Evolutionary conservation across 2,329 filamentous ascomycete species (phyloP), one percentile per base, ranked within the genome.

Genomic region (Tolypocladium endophyticum): DNA sequence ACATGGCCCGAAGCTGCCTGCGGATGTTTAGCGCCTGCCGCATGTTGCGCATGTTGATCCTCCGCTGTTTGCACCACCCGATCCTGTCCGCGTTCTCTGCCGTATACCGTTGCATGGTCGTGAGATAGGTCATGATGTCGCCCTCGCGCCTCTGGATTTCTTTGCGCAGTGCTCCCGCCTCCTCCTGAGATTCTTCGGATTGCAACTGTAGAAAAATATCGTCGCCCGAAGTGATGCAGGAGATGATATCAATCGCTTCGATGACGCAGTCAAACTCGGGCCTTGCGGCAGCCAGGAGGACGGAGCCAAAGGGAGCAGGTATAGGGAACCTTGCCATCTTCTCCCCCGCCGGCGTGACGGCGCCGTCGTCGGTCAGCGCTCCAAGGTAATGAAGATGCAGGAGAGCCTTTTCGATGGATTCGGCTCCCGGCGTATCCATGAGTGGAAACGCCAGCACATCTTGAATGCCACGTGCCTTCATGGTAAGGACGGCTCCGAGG

Each of bases 391-490:
- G 84, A 0, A 99, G 81, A 58, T 94, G 89, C 7, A 94, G 73
- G 1, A 97, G 77, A 0, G 92, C 92, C 65, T 91, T 91, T 66
- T 93, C 86, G 56, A 97, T 83, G 0, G 89, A 82, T 63, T 95
- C 88, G 3, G 85, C 75, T 11, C 89, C 86, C 0, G 94, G 94
- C 0, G 83, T 81, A 59, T 96, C 92, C 70, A 97, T 86, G 55
- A 97, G 84, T 0, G 93, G 91, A 63, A 99, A 99, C 0, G 81
- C 78, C 25, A 92, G 77, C 2, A 96, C 83, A 68, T 97, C 88
- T 33, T 89, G 81, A 16, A 97, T 87, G 0, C 92, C 92, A 58
- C 92, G 84, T 0, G 93, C 92, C 72, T 96, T 97, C 88, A 99
- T 95, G 0, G 90, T 96, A 12, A 99, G 77, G 1, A 97, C 81